Conservation (phyloP, 2,329 filamentous ascomycete genomes). For the Triangularia setosa region DNA sequence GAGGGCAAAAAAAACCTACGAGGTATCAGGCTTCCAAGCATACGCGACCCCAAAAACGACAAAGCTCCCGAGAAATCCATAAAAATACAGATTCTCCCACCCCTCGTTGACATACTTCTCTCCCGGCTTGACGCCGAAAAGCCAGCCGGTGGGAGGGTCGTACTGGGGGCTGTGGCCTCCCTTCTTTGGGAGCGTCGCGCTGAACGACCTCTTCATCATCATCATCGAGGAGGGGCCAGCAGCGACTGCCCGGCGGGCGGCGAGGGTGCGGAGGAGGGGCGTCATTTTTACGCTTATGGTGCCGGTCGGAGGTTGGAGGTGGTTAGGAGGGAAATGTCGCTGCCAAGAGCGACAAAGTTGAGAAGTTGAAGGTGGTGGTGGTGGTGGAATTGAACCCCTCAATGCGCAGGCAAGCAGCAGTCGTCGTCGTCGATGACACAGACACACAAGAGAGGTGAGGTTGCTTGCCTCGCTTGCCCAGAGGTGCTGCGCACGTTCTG, state of each 20-base stretch:
- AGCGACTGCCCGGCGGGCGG: background rate
- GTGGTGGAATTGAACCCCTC: background rate
- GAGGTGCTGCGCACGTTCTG: too few relatives aligned
- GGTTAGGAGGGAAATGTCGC: background rate
- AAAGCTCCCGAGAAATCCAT: slow-evolving; percentile 78
- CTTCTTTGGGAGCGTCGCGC: slow-evolving; percentile 41
- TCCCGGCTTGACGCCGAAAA: slow-evolving; percentile 89
- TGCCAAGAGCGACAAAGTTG: too few relatives aligned
- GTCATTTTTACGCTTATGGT: slow-evolving; percentile 10
- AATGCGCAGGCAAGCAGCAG: too few relatives aligned
- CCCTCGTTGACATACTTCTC: slow-evolving; percentile 96
- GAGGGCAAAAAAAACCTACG: slow-evolving; percentile 71
- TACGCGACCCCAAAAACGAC: slow-evolving; percentile 72
- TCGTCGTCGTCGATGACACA: too few relatives aligned
- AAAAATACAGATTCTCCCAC: slow-evolving; percentile 85
- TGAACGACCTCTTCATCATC: slow-evolving; percentile 33
- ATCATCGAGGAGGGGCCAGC: background rate
- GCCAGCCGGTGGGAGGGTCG: slow-evolving; percentile 86
- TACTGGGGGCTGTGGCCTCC: slow-evolving; percentile 56
- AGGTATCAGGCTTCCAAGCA: slow-evolving; percentile 97
- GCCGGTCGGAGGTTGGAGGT: background rate
- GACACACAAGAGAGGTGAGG: background rate
- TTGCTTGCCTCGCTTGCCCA: background rate
- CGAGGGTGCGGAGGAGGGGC: slow-evolving; percentile 9
- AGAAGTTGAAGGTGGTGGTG: background rate